Evolutionary conservation across 495 filamentous ascomycete genomes (phyloP), one percentile per base, ranked within the genome.

Genomic region (Wilcoxina mikolae): DNA sequence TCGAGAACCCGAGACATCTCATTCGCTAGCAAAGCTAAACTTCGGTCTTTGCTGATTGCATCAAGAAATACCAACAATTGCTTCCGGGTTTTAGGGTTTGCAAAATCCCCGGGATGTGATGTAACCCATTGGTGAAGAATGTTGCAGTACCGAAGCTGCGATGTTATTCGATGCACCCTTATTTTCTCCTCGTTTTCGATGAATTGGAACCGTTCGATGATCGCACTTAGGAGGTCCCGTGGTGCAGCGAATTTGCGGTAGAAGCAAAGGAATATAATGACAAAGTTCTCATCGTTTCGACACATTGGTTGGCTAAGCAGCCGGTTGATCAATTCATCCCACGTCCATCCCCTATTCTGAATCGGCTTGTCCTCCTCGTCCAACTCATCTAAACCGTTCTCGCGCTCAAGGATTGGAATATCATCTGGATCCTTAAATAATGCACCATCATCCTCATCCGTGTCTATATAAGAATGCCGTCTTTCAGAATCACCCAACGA

Each of bases 231-330:
- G 2, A 98, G 75, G 35, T 81, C 74, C 12, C 74, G 73, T 0
- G 91, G 91, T 3, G 90, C 75, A 3, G 87, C 84, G 56, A 98
- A 95, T 68, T 89, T 94, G 50, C 91, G 83, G 65, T 95, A 95
- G n/a, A 96, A 74, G 55, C 88, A 93, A 18, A 96, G 71, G 62
- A 96, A 96, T 7, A 89, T 81, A 25, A 82, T 76, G 17, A 74
- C 74, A 67, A 95, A 96, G 65, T 93, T 94, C 18, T 75, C 73
- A 66, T 95, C 91, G 4, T 80, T 73, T 65, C 85, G 89, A 29
- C 87, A 87, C 73, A 90, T 82, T 31, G 85, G 83, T 53, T 82
- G 76, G 0, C 81, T 75, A 25, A 95, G 71, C 27, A 98, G 73
- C 41, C 85, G 81, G 66, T 95, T 87, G 15, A 96, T 83, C 7